phyloP scores from a whole-genome alignment of 2,329 filamentous ascomycete species.

The Talaromyces islandicus region DNA sequence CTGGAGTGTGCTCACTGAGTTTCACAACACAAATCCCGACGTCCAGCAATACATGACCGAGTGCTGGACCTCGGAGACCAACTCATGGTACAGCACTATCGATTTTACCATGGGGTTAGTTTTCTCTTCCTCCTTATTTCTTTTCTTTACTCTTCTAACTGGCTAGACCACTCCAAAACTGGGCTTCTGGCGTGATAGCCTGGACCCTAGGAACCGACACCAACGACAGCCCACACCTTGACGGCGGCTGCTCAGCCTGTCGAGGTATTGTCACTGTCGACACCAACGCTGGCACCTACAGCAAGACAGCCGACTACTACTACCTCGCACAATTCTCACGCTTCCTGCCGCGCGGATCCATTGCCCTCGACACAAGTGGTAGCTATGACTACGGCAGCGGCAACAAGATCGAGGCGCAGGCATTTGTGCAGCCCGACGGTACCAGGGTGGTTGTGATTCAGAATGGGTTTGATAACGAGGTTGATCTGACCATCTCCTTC shows the following conservation, averaged over 20 bases:
- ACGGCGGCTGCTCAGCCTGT: slow-evolving; percentile 1
- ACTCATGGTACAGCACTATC: slow-evolving; percentile 1
- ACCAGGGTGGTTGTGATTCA: slow-evolving; percentile 42
- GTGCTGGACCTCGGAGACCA: slow-evolving; percentile 5
- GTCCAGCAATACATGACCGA: slow-evolving; percentile 7
- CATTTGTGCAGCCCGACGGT: slow-evolving; percentile 43
- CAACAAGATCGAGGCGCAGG: slow-evolving; percentile 38
- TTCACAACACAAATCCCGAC: slow-evolving; percentile 1
- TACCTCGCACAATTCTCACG: slow-evolving; percentile 3
- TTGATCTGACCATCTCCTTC: slow-evolving; percentile 32
- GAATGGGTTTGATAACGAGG: slow-evolving; percentile 43
- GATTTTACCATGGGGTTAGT: slow-evolving; percentile 6
- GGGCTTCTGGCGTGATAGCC: slow-evolving; percentile 4
- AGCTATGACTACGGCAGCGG: slow-evolving; percentile 39
- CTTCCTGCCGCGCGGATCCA: slow-evolving; percentile 9
- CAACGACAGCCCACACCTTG: slow-evolving; percentile 2
- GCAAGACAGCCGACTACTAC: slow-evolving; percentile 4
- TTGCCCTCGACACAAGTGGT: slow-evolving; percentile 38
- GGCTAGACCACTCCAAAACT: slow-evolving; percentile 4
- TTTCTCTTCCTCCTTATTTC: neutral
- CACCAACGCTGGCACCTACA: slow-evolving; percentile 1
- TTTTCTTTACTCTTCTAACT: neutral
- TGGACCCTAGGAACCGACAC: slow-evolving; percentile 4
- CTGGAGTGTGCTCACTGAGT: slow-evolving; percentile 1
- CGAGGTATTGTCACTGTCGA: slow-evolving; percentile 1